Percentiles rank a stretch among this genome's conserved stretches.
These are phyloP conservation scores for Colletotrichum sp. DNA, from an alignment of 2,329 filamentous ascomycete genomes.

Conservation along the genomic window DNA sequence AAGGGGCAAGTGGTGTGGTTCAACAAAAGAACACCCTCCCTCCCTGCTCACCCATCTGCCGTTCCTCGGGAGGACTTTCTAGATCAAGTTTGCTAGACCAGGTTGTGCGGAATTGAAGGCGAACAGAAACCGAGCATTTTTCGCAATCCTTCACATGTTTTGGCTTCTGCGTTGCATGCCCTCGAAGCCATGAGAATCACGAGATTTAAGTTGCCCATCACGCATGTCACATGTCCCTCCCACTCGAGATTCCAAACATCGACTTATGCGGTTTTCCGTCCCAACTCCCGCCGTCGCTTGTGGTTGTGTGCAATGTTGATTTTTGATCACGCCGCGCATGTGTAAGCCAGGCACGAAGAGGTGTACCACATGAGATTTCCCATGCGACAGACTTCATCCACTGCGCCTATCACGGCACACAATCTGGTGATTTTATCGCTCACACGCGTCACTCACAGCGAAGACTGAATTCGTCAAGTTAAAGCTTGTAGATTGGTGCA, in stretches of 20 bases:
- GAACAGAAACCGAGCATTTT: background rate
- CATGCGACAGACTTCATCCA: background rate
- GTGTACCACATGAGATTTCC: background rate
- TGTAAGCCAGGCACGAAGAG: background rate
- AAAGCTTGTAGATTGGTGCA: slow-evolving; percentile 4
- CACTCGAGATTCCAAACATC: background rate
- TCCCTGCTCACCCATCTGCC: background rate
- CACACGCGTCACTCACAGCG: background rate
- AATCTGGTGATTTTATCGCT: background rate
- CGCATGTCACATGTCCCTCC: background rate
- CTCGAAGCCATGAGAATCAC: background rate
- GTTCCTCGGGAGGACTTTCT: background rate
- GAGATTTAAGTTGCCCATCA: background rate
- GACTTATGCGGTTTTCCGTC: background rate
- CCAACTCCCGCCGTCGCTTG: background rate
- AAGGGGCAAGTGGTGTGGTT: background rate
- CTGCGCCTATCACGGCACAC: background rate
- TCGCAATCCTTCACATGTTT: background rate
- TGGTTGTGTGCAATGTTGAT: background rate
- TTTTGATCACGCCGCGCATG: background rate
- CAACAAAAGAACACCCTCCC: background rate
- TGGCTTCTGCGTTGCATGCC: background rate
- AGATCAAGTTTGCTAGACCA: background rate
- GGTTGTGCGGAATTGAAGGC: background rate
- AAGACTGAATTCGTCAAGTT: background rate